Conservation (phyloP, 495 filamentous ascomycete genomes). For the Podospora sp. region DNA sequence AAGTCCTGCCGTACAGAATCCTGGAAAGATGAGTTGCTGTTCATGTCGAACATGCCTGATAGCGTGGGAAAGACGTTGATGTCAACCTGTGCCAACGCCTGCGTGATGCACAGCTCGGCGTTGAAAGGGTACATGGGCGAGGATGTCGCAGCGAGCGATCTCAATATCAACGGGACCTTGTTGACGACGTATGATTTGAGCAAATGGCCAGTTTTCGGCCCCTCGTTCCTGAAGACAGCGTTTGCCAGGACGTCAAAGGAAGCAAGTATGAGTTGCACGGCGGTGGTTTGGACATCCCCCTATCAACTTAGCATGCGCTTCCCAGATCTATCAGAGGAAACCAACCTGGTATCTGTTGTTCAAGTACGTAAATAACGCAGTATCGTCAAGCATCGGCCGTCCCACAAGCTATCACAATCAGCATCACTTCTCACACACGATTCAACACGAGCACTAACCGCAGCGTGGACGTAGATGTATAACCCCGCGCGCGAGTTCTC, state of each 20-base stretch:
- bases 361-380: constrained; percentile 73
- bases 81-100: constrained; percentile 75
- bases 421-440: constrained; percentile 20
- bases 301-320: constrained; percentile 30
- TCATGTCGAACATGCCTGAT: constrained; percentile 76
- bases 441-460: constrained; percentile 55
- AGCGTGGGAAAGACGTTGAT: constrained; percentile 79
- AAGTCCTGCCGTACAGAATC: constrained; percentile 89
- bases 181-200: constrained; percentile 91
- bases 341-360: constrained; percentile 69
- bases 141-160: constrained; percentile 57
- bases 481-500: constrained; percentile 84
- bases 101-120: constrained; percentile 75
- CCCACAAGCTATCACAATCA: constrained; percentile 68
- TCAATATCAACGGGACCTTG: constrained; percentile 81
- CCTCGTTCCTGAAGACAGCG: constrained; percentile 77
- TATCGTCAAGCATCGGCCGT: constrained; percentile 81
- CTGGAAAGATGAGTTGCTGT: constrained; percentile 69
- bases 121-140: constrained; percentile 62
- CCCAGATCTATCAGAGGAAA: not conserved
- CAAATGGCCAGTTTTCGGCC: constrained; percentile 69
- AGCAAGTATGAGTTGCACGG: constrained; percentile 79
- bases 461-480: constrained; percentile 87
- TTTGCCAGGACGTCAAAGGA: constrained; percentile 89
- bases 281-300: constrained; percentile 74